Base-by-base conservation (phyloP, 805 yeast species). In the Saccharomyces kudriavzevii region DNA sequence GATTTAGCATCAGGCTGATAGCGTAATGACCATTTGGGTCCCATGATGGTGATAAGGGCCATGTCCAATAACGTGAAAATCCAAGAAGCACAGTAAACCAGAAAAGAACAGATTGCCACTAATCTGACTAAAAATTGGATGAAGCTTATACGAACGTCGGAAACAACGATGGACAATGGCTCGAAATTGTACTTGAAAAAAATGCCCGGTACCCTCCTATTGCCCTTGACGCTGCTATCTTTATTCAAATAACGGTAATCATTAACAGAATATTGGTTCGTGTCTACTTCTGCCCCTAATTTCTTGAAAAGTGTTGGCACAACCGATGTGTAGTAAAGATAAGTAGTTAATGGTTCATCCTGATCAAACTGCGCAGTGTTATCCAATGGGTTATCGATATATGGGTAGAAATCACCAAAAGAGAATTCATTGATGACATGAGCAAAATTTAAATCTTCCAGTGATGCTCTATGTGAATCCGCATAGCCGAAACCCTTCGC, bases 381-480 rank as follows among this genome's bases (percentile, higher is more conserved):
- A 68, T 94, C 98, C 58, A 94, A 76, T n/a, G 97, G 96, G 65
- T 92, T 92, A 60, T 85, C 78, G 57, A 91, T 76, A 60, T 80
- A 85, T 2, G 99, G 97, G 64, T 82, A 90, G 69, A 86, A 90
- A 40, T 82, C 88, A 13, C 99, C 99, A 70, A 84, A 92, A 10
- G 97, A 89, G 57, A 90, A 81, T 68, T 92, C 98, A 55, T 81
- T 80, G 55, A 94, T 84, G 4, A 82, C 81, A 70, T 94, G 99
- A 0, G 96, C 79, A 66, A 92, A 86, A 64, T 92, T 87, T 54
- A 88, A 70, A 24, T 77, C 70, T 43, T 81, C 81, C 10, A 77
- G 75, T 46, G 70, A 69, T 48, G 79, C 72, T 54, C 80, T 69
- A 22, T 58, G 59, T 20, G 49, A 48, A 56, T 77, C 83, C 40